Conservation (phyloP, 768 basidiomycete species). For the Suillus weaverae region DNA sequence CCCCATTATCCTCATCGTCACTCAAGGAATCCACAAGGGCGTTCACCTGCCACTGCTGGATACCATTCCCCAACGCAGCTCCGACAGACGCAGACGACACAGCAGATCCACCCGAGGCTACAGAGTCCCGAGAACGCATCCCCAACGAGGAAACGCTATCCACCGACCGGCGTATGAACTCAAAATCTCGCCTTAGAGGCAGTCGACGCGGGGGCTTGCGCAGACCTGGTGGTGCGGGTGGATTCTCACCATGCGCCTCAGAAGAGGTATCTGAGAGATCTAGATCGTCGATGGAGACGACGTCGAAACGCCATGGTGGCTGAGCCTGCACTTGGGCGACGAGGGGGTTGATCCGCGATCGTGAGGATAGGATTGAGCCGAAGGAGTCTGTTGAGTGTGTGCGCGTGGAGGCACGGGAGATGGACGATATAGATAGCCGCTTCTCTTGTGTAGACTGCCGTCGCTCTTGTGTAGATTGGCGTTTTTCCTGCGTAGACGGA, state of each 20-base stretch:
- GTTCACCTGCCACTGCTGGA: slow-evolving; percentile 84
- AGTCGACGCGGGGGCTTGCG: slow-evolving; percentile 56
- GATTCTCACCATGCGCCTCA: slow-evolving; percentile 41
- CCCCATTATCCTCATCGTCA: slow-evolving; percentile 68
- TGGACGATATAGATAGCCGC: slow-evolving; percentile 8
- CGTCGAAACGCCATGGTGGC: slow-evolving; percentile 63
- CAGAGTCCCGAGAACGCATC: slow-evolving; percentile 60
- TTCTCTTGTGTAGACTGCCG: neutral
- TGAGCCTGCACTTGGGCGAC: slow-evolving; percentile 37
- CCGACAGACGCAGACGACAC: slow-evolving; percentile 38
- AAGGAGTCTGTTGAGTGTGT: slow-evolving; percentile 36
- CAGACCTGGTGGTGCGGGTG: slow-evolving; percentile 51
- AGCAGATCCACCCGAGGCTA: slow-evolving; percentile 45
- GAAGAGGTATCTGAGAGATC: slow-evolving; percentile 81
- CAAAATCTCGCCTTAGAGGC: slow-evolving; percentile 77
- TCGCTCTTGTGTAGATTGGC: neutral
- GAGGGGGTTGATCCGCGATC: slow-evolving; percentile 29
- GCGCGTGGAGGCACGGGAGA: slow-evolving; percentile 22
- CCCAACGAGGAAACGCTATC: slow-evolving; percentile 80
- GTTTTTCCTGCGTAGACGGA: neutral
- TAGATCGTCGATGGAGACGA: slow-evolving; percentile 76
- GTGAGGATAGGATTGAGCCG: slow-evolving; percentile 32
- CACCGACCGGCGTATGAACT: slow-evolving; percentile 72
- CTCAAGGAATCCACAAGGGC: slow-evolving; percentile 72
- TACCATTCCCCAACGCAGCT: slow-evolving; percentile 40